Evolutionary conservation across 1,284 basidiomycete genomes (phyloP).

Genomic region (Boletus sp.): DNA sequence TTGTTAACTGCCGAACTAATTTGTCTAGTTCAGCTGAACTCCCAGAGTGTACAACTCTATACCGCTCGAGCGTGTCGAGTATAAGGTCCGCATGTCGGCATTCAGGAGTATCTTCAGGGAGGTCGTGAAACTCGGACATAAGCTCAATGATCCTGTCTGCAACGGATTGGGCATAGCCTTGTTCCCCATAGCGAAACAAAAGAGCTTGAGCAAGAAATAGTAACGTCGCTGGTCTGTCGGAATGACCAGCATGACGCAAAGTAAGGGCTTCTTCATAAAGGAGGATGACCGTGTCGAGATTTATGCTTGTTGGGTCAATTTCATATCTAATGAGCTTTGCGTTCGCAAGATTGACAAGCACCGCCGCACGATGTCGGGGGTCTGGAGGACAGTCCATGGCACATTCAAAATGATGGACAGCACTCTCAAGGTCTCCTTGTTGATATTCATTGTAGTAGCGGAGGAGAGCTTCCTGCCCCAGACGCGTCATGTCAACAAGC

Average conservation of each 20-base stretch:
- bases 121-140: neutral
- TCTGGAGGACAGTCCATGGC: neutral
- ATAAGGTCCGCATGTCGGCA: conserved; percentile 1
- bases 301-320: neutral
- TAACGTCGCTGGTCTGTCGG: conserved; percentile 1
- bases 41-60: neutral
- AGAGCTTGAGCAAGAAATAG: conserved; percentile 4
- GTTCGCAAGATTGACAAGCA: conserved; percentile 17
- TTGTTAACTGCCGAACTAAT: neutral
- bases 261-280: conserved; percentile 9
- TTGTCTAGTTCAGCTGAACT: neutral
- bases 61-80: neutral
- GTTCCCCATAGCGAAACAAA: neutral
- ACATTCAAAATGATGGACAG: conserved; percentile 9
- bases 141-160: neutral
- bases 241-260: neutral
- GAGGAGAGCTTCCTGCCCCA: conserved; percentile 6
- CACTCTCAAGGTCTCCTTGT: conserved; percentile 2
- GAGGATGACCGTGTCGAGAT: neutral
- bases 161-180: neutral
- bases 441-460: neutral
- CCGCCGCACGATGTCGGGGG: neutral
- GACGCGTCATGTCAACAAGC: neutral
- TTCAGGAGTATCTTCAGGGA: neutral
- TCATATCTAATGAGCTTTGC: conserved; percentile 1